Base-by-base conservation (phyloP, 176 grass and related monocot species). In the Tuctoria greenei region DNA sequence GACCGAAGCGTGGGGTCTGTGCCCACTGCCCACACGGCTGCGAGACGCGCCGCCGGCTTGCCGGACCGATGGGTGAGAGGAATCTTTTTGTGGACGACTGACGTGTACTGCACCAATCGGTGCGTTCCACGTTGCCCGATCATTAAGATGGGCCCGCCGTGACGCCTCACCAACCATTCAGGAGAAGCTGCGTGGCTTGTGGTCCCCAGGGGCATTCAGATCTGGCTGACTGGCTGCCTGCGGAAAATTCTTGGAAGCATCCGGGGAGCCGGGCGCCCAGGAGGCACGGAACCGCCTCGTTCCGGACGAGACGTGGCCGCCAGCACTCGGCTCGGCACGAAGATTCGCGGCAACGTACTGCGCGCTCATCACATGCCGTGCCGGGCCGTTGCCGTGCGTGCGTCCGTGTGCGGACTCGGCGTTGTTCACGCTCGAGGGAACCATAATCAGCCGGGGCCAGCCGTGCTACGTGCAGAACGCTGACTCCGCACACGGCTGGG, bases 391-490 rank as follows among this genome's bases (percentile, higher is more conserved):
- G 72, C 8, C 36, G 16, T 47, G 74, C 61, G 34, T 10, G 16
- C 56, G 39, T n/a, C 24, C 51, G 71, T 59, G 72, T n/a, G n/a
- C 72, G 55, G 38, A 10, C 25, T 61, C 40, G 72, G 72, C 25
- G 26, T 17, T 54, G 51, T 20, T 54, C 20, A 8, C 51, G 20
- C 17, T 8, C 17, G 15, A 7, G 49, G 45, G 13, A 47, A 47
- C 45, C 45, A 5, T 4, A 47, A 40, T 40, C 38, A 40, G 38
- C 38, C 4, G 70, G 31, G 31, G n/a, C 56, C 23, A 11, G 40
- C 73, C 56, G 73, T 75, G 73, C 73, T 47, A 75, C 73, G 73
- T 58, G 61, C 47, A 17, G 47, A 20, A 51, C 50, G 50, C 31
- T 31, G 31, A 3, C 31, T 31, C 2, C 50, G 47, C 46, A 4